Base-by-base conservation (phyloP, 371 early-diverging fungal species). In the Lichtheimia hyalospora region DNA sequence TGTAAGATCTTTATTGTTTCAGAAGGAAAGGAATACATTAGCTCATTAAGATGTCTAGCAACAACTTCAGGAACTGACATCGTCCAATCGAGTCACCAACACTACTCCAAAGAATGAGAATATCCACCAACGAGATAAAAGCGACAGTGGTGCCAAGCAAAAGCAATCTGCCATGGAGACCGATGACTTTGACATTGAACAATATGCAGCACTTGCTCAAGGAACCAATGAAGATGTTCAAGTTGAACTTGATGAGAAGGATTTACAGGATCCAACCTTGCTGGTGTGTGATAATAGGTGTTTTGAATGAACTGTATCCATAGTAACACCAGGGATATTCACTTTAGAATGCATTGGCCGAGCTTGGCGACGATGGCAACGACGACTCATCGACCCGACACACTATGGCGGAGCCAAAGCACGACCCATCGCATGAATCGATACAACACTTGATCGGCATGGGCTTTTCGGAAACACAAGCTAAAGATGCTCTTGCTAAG, bases 221-320 rank as follows among this genome's bases (percentile, higher is more conserved):
- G 74, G 63, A 5, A 60, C 65, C n/a, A 64, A 71, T 28, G 66
- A 67, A 8, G 77, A 75, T 51, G 63, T 71, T 10, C 57, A 81
- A 1, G 73, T 81, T 5, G 70, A 75, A 8, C 52, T 81, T 12
- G 62, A 68, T 27, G 81, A 81, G 39, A 62, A 41, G 2, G 81
- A 81, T 57, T 56, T 75, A 15, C 59, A 62, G 16, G 78, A 81
- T 52, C 76, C 81, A 5, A 44, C 58, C 18, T 51, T 81, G n/a
- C 44, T 81, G 59, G 81, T 77, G 68, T 67, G 41, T 51, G 5
- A 51, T 51, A 15, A 4, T 24, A 5, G 52, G 1, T 21, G n/a
- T 4, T 16, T 18, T 7, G 16, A 21, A 10, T 46, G 16, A 18
- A 46, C n/a, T 7, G 6, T 46, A 16, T 14, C 10, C 46, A 46